Evolutionary conservation across 768 basidiomycete genomes (phyloP).

Genomic region (Rhizopogon rudus): DNA sequence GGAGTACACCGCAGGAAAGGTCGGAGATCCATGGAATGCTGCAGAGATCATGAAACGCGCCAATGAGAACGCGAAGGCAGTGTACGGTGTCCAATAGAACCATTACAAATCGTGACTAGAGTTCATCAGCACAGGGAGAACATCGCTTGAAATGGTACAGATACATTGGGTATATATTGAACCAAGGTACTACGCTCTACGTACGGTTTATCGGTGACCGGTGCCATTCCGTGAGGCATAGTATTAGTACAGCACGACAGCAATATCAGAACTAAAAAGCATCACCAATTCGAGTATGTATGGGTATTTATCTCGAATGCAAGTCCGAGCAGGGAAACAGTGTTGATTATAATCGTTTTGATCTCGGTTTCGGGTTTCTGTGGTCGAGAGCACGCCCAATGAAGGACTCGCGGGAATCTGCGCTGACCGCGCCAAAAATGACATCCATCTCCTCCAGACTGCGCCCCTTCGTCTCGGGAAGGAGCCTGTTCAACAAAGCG

Average conservation of each 20-base stretch:
- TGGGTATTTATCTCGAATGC: neutral
- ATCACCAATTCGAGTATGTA: neutral
- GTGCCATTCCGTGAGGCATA: too few species aligned
- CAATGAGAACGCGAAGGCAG: conserved; percentile 54
- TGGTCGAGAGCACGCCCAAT: conserved; percentile 32
- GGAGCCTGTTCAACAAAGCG: conserved; percentile 30
- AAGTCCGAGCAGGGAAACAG: too few species aligned
- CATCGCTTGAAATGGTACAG: neutral
- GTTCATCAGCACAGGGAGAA: neutral
- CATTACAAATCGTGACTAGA: neutral
- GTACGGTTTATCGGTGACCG: too few species aligned
- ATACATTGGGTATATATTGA: neutral
- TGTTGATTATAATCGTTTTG: too few species aligned
- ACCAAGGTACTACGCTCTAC: neutral
- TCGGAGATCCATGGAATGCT: conserved; percentile 42
- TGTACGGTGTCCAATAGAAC: conserved; percentile 45
- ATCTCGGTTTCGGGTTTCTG: neutral
- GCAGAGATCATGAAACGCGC: conserved; percentile 56
- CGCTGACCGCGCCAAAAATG: conserved; percentile 53
- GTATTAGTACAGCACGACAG: neutral
- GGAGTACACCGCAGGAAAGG: conserved; percentile 55
- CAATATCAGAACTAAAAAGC: neutral
- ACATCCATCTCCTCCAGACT: conserved; percentile 53
- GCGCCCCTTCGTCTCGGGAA: conserved; percentile 60
- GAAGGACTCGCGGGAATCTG: conserved; percentile 47